A percentile compares a stretch with the other conserved stretches of the same genome.
Evolutionary conservation across 202 grass and related monocot species (phyloP).

Genomic region (Elaeis oleifera): DNA sequence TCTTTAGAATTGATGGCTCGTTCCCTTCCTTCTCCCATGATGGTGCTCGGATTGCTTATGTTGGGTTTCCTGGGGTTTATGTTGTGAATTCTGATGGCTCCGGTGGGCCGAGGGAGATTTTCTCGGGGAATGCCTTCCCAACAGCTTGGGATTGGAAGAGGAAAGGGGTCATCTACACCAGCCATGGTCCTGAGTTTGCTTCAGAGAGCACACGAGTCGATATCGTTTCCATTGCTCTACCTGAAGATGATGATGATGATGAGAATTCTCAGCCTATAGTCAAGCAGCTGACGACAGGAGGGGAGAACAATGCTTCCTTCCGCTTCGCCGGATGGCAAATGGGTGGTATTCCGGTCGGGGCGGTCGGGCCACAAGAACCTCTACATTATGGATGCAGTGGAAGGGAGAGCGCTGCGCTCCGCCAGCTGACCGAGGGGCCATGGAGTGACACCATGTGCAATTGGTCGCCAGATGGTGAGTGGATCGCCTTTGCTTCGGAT

Average conservation of each 20-base stretch:
- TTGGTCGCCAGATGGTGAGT: slow-evolving; percentile 85
- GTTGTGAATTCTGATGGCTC: slow-evolving; percentile 75
- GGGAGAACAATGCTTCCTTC: slow-evolving; percentile 86
- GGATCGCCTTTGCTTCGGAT: slow-evolving; percentile 94
- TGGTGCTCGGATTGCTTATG: slow-evolving; percentile 59
- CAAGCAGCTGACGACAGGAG: slow-evolving; percentile 48
- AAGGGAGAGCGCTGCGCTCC: slow-evolving; percentile 57
- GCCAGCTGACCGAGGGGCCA: slow-evolving; percentile 53
- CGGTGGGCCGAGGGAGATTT: slow-evolving; percentile 27
- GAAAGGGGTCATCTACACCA: slow-evolving; percentile 66
- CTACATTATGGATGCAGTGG: slow-evolving; percentile 66
- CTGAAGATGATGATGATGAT: slow-evolving; percentile 5
- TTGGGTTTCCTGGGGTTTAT: slow-evolving; percentile 57
- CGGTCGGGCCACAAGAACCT: slow-evolving; percentile 81
- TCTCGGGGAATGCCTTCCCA: slow-evolving; percentile 68
- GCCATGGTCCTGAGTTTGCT: slow-evolving; percentile 53
- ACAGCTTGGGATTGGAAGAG: slow-evolving; percentile 90
- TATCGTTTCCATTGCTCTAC: slow-evolving; percentile 53
- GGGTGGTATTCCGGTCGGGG: slow-evolving; percentile 76
- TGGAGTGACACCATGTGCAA: slow-evolving; percentile 97
- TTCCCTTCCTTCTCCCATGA: slow-evolving; percentile 93
- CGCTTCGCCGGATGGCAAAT: slow-evolving; percentile 79
- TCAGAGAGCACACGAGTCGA: slow-evolving; percentile 58
- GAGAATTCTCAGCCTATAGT: slow-evolving; percentile 22
- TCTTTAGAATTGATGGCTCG: slow-evolving; percentile 75